phyloP scores from a whole-genome alignment of 768 basidiomycete genomes.

The Leucosporidium scottii region DNA sequence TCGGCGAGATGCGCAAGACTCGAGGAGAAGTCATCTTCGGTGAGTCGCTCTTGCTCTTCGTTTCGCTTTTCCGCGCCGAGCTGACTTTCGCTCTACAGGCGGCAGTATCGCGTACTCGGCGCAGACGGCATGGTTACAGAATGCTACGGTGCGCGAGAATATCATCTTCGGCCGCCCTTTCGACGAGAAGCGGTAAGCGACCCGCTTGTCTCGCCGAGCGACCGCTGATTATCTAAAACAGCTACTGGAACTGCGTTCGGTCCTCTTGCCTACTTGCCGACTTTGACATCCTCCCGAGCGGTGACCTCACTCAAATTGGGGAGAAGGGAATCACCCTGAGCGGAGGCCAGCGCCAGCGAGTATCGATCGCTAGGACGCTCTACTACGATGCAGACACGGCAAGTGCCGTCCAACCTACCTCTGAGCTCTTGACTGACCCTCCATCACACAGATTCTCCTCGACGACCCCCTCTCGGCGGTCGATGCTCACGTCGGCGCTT shows the following conservation, averaged over 20 bases:
- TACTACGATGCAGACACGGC: slow-evolving; percentile 73
- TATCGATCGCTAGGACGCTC: slow-evolving; percentile 77
- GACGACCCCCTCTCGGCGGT: slow-evolving; percentile 65
- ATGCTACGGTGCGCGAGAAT: slow-evolving; percentile 76
- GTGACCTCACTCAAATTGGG: slow-evolving; percentile 50
- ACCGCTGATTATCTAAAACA: neutral
- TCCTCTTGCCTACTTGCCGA: slow-evolving; percentile 28
- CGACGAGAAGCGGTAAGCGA: slow-evolving; percentile 54
- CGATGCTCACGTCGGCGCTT: slow-evolving; percentile 83
- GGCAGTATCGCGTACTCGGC: neutral
- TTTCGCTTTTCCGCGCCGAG: neutral
- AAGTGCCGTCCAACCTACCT: slow-evolving; percentile 60
- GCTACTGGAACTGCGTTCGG: slow-evolving; percentile 11
- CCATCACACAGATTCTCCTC: slow-evolving; percentile 43
- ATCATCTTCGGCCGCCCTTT: slow-evolving; percentile 78
- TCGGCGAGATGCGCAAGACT: slow-evolving; percentile 74
- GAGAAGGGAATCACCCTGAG: slow-evolving; percentile 82
- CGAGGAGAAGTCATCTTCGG: slow-evolving; percentile 63
- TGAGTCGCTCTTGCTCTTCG: slow-evolving; percentile 34
- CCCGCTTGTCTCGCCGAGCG: neutral
- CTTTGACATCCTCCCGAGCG: slow-evolving; percentile 25
- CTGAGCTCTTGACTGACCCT: slow-evolving; percentile 41
- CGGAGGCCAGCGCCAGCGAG: slow-evolving; percentile 70
- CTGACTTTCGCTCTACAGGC: neutral
- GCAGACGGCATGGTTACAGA: slow-evolving; percentile 66